Evolutionary conservation across 257 asterid species (phyloP).

Genomic region (Solanum sitiens): DNA sequence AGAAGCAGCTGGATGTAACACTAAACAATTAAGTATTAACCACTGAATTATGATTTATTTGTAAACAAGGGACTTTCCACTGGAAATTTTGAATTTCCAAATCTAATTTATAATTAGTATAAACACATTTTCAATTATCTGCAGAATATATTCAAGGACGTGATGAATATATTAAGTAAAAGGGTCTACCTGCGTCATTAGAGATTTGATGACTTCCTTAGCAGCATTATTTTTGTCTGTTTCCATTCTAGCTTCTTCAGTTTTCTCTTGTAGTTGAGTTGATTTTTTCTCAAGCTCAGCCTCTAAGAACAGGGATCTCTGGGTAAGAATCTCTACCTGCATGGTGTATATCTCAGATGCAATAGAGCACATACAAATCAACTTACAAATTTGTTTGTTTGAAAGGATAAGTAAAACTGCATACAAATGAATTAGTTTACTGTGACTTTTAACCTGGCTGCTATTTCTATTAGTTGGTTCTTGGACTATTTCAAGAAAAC

Average conservation of each 20-base stretch:
- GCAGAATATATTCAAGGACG: not conserved
- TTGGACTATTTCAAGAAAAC: not conserved
- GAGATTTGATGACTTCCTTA: conserved; percentile 41
- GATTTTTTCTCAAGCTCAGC: conserved; percentile 47
- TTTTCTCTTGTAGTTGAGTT: conserved; percentile 30
- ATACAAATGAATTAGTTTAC: not conserved
- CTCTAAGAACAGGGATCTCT: conserved; percentile 36
- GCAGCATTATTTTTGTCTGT: conserved; percentile 42
- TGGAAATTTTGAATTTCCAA: not conserved
- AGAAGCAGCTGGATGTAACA: not conserved
- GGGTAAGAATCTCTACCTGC: conserved; percentile 50
- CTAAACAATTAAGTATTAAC: not conserved
- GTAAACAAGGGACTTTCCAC: not conserved
- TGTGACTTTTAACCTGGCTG: not conserved
- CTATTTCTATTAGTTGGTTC: not conserved
- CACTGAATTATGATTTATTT: not conserved
- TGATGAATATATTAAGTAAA: not conserved
- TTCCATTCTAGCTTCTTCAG: conserved; percentile 27
- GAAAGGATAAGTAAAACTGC: not conserved
- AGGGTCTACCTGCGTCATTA: conserved; percentile 37
- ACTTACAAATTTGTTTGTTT: not conserved
- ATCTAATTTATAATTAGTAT: not conserved
- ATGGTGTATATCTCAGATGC: conserved; percentile 1
- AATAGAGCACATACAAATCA: not conserved
- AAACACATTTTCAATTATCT: not conserved